Evolutionary conservation across 2,329 filamentous ascomycete genomes (phyloP).

Genomic region (Colletotrichum karsti): DNA sequence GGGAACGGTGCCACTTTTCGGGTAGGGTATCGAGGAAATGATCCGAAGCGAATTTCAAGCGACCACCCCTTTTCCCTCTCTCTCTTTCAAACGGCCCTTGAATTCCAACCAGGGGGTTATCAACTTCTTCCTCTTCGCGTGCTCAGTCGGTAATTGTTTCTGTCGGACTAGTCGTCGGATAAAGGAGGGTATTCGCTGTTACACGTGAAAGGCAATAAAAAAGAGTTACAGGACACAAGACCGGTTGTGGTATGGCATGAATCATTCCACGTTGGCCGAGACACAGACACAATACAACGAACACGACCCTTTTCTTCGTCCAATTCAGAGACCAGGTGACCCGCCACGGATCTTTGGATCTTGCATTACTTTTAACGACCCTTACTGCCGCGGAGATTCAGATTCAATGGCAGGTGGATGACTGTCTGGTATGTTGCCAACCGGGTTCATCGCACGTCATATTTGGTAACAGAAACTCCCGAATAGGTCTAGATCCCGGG

Average conservation of each 20-base stretch:
- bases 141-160: neutral
- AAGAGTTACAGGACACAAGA: neutral
- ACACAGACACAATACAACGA: too few relatives aligned
- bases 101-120: neutral
- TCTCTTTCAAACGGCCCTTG: neutral
- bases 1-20: conserved; percentile 11
- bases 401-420: conserved; percentile 23
- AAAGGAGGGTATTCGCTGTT: neutral
- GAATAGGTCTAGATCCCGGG: conserved; percentile 28
- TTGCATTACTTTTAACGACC: conserved; percentile 12
- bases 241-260: neutral
- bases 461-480: conserved; percentile 38
- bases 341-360: neutral
- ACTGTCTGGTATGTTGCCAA: conserved; percentile 5
- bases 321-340: neutral
- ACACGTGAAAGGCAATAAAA: neutral
- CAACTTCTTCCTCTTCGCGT: neutral
- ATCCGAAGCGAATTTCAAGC: neutral
- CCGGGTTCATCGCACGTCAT: conserved; percentile 27
- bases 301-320: neutral
- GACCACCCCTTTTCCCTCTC: neutral
- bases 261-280: neutral
- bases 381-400: conserved; percentile 37
- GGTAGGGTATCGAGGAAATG: neutral
- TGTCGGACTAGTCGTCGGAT: neutral